Conservation (phyloP, 2,329 filamentous ascomycete species). For the Hymenoscyphus repandus region DNA sequence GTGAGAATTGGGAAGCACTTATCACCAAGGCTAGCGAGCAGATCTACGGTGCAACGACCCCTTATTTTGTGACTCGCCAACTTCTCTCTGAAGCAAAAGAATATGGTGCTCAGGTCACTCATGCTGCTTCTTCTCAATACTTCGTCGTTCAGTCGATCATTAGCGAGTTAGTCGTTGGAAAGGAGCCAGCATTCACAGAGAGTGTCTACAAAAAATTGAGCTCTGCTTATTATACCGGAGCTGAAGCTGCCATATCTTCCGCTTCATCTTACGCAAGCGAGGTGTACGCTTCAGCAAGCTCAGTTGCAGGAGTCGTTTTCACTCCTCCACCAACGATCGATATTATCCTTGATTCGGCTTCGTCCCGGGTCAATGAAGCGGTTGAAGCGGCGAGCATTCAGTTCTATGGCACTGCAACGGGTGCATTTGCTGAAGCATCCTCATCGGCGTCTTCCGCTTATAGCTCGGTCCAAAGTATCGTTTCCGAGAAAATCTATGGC, state of each 20-base stretch:
- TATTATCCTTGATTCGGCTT: constrained; percentile 50
- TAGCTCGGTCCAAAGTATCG: constrained; percentile 41
- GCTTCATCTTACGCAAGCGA: constrained; percentile 48
- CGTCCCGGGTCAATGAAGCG: constrained; percentile 50
- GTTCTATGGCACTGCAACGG: constrained; percentile 51
- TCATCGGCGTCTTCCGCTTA: constrained; percentile 48
- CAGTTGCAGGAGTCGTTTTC: constrained; percentile 43
- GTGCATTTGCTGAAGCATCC: constrained; percentile 47
- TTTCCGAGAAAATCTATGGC: constrained; percentile 51
- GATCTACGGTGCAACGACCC: constrained; percentile 29
- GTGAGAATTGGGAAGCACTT: constrained; percentile 35
- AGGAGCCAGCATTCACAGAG: constrained; percentile 76
- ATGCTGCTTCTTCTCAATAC: constrained; percentile 58
- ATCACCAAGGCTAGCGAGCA: constrained; percentile 30
- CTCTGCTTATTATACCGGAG: constrained; percentile 65
- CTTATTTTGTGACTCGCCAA: constrained; percentile 35
- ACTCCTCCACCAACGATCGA: constrained; percentile 54
- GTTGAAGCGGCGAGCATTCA: constrained; percentile 53
- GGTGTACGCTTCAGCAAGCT: constrained; percentile 38
- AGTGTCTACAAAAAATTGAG: constrained; percentile 69
- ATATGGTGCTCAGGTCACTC: constrained; percentile 59
- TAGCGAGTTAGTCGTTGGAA: constrained; percentile 70
- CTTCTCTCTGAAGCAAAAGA: constrained; percentile 46
- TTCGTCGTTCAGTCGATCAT: constrained; percentile 65
- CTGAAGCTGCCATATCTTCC: constrained; percentile 37